Base-by-base conservation (phyloP, 345 rosid species). In the Sisymbrium irio region DNA sequence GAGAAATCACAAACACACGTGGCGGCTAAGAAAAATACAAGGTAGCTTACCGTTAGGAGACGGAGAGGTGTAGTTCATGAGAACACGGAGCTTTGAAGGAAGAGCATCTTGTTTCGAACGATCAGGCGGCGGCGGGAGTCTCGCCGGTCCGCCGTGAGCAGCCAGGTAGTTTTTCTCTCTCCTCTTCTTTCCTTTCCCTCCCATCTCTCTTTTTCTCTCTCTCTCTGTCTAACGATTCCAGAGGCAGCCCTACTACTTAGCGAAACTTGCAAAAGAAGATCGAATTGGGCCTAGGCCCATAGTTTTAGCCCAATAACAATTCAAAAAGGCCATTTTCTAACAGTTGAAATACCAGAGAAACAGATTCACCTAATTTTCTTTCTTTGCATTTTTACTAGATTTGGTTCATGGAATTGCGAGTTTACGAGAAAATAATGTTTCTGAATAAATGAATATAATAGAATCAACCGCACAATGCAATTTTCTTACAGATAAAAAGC, bases 41-140 rank as follows among this genome's bases (percentile, higher is more conserved):
- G 59, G 54, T 54, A 83, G 82, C 82, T 3, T 53, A 83, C 83
- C 83, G 1, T 66, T 57, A 8, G 40, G 73, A 71, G 76, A 20
- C 0, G 47, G 62, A 27, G 90, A 75, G 25, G 89, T 66, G 57
- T 85, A 82, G 42, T 93, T 83, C 79, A 94, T 82, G 77, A 94
- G 77, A 58, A 62, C 17, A 71, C 98, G 97, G 62, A 94, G 96
- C 76, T 89, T 94, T 12, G 89, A 77, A 44, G 98, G 97, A 67
- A 94, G 60, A 71, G 83, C 86, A 71, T 91, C 96, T 58, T 82
- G 78, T 69, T 86, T 78, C 18, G 92, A 84, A 68, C 79, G 84
- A 56, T 89, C 80, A 53, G 97, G 99, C 2, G 99, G 96, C 28
- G 97, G 97, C 42, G 99, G 99, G 10, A 95, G 93, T 9, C 87